Evolutionary conservation across 495 filamentous ascomycete genomes (phyloP).

Genomic region (Daldinia concentrica): DNA sequence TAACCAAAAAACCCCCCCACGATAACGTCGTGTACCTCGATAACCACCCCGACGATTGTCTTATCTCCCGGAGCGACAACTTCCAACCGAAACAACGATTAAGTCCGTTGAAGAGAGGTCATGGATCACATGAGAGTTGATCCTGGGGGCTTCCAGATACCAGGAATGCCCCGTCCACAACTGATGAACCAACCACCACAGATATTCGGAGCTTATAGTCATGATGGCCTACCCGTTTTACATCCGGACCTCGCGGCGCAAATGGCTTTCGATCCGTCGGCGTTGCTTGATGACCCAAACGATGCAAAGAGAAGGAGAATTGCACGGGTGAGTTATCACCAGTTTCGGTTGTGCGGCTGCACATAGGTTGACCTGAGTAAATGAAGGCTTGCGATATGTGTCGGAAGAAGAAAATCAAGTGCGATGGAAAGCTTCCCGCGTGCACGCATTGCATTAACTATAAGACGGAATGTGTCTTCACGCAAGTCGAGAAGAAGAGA

Average conservation of each 20-base stretch:
- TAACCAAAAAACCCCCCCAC: background rate
- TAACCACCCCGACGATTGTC: constrained; percentile 11
- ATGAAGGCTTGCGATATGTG: constrained; percentile 96
- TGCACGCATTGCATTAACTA: constrained; percentile 98
- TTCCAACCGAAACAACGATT: constrained; percentile 8
- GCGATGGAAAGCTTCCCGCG: constrained; percentile 93
- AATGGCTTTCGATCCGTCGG: constrained; percentile 67
- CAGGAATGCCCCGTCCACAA: constrained; percentile 62
- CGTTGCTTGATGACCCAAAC: constrained; percentile 71
- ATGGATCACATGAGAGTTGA: constrained; percentile 58
- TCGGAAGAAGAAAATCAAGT: constrained; percentile 99
- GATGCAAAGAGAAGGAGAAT: constrained; percentile 94
- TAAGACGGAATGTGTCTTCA: constrained; percentile 97
- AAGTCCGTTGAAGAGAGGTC: background rate
- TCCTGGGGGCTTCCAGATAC: constrained; percentile 58
- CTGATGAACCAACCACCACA: constrained; percentile 73
- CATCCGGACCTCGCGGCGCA: constrained; percentile 66
- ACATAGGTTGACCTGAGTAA: constrained; percentile 28
- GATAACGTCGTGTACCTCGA: constrained; percentile 24
- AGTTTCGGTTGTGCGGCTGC: background rate
- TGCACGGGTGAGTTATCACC: constrained; percentile 70
- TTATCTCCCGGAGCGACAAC: constrained; percentile 11
- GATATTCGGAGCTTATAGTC: constrained; percentile 72
- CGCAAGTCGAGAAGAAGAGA: constrained; percentile 97
- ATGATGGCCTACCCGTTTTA: constrained; percentile 67